Evolutionary conservation across 2,329 filamentous ascomycete species (phyloP).

Genomic region (Pestalotiopsis sp.): DNA sequence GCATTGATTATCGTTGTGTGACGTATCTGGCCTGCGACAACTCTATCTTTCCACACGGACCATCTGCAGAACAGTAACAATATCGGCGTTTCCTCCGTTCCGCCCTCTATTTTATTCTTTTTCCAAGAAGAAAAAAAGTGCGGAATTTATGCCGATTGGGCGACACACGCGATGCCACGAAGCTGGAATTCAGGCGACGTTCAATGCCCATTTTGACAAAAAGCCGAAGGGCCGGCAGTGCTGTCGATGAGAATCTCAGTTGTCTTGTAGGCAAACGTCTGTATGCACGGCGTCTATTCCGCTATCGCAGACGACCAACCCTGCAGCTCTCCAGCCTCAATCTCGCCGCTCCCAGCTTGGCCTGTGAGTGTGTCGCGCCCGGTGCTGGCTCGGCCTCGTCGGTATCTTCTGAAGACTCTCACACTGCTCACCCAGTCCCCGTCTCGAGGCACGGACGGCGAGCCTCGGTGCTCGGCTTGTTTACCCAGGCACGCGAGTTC

Average conservation of each 20-base stretch:
- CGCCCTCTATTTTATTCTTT: neutral
- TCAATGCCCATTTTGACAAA: neutral
- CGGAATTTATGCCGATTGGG: neutral
- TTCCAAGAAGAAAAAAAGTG: neutral
- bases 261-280: neutral
- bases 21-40: neutral
- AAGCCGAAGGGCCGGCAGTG: neutral
- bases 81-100: neutral
- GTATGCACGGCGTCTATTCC: neutral
- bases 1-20: neutral
- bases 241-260: neutral
- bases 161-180: neutral
- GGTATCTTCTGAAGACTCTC: neutral
- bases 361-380: neutral
- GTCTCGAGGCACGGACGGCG: neutral
- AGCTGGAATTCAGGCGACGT: neutral
- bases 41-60: too few relatives aligned
- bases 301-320: neutral
- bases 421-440: neutral
- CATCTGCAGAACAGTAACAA: too few relatives aligned
- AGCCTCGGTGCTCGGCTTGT: conserved; percentile 1
- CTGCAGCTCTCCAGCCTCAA: conserved; percentile 1
- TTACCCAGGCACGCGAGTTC: neutral
- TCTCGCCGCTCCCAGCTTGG: neutral
- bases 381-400: conserved; percentile 6